Base-by-base conservation (phyloP, 169 alveolate genomes). In the Fabrea salina region DNA sequence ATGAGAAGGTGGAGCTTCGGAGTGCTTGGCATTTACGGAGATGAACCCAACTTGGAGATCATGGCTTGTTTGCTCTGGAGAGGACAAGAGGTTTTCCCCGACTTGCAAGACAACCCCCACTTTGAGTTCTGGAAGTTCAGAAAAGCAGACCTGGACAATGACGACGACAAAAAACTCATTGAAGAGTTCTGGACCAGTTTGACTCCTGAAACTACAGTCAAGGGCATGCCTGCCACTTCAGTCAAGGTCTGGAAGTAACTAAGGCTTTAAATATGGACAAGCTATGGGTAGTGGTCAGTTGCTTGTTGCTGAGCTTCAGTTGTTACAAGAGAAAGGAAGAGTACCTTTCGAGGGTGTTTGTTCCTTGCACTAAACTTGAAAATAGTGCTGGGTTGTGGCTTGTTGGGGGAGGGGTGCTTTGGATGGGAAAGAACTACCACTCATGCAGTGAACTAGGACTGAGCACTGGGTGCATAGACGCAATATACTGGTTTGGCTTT, bases 61-160 rank as follows among this genome's bases (percentile, higher is more conserved):
- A 94, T 87, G 83, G 99, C 99, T 13, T 99, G 97, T 5, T 97
- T 99, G 98, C 75, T 97, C 83, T 95, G 96, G 92, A 94, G 98
- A 89, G 99, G 99, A 43, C 84, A 75, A 6, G 98, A 92, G 22
- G 85, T 96, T 25, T 98, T 98, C 7, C 84, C 85, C 67, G 90
- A 87, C 82, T 88, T 97, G 96, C 85, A 88, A 70, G 98, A 97
- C 25, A 98, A 97, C 82, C 99, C 99, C 4, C 95, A 98, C 3
- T 98, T 89, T 86, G 99, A 97, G 82, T 97, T 95, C 89, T 94
- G 96, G 71, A 82, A 95, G 35, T 92, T 92, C 82, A 92, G 68
- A 37, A 89, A 94, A 79, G 91, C 97, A 30, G 97, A 96, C 82
- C 67, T 75, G 50, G 80, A 84, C 53, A 91, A 93, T 56, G 93